Evolutionary conservation across 208 protist genomes (phyloP).

Genomic region (Trypanosoma grayi): DNA sequence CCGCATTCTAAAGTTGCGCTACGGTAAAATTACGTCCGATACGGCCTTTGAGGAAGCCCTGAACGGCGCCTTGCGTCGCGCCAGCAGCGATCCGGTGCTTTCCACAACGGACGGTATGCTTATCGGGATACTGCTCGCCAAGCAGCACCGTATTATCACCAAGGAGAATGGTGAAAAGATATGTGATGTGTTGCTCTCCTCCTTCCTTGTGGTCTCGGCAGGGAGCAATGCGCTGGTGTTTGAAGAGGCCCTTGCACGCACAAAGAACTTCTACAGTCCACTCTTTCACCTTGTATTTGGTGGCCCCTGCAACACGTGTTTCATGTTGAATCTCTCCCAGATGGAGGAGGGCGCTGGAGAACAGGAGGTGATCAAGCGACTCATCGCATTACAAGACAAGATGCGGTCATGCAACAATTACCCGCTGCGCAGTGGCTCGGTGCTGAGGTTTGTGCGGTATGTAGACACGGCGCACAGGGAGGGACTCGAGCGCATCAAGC

Average conservation of each 20-base stretch:
- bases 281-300: conserved; percentile 73
- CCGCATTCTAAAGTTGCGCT: conserved; percentile 54
- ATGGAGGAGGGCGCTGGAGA: conserved; percentile 1
- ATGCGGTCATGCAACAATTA: conserved; percentile 64
- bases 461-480: conserved; percentile 51
- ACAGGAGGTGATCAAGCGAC: conserved; percentile 23
- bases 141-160: conserved; percentile 48
- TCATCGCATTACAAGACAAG: conserved; percentile 41
- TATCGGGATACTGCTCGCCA: conserved; percentile 50
- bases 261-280: conserved; percentile 48
- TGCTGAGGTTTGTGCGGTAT: conserved; percentile 72
- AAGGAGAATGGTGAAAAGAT: conserved; percentile 31
- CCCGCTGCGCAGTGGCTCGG: conserved; percentile 68
- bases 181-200: conserved; percentile 68
- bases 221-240: conserved; percentile 57
- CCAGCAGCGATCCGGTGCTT: conserved; percentile 38
- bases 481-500: conserved; percentile 34
- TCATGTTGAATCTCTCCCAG: conserved; percentile 56
- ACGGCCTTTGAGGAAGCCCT: conserved; percentile 55
- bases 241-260: conserved; percentile 37
- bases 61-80: conserved; percentile 37
- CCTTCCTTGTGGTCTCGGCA: conserved; percentile 51
- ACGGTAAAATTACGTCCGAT: conserved; percentile 41
- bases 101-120: conserved; percentile 44
- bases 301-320: conserved; percentile 65